These are phyloP conservation scores for Cytospora mali DNA, from an alignment of 2,329 filamentous ascomycete genomes.

Conservation along the genomic window DNA sequence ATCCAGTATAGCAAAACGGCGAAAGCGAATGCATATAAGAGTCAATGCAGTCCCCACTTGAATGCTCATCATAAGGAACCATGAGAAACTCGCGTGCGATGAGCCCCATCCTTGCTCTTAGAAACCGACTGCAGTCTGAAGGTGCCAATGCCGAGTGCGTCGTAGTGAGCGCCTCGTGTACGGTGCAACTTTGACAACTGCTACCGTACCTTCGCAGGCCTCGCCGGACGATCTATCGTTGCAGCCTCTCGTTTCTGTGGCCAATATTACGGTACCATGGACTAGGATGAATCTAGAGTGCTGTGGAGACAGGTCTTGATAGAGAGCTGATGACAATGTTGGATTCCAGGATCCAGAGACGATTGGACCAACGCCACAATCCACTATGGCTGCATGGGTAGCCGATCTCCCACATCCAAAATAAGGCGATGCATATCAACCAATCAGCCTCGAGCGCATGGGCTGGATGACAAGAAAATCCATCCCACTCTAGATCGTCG, in stretches of 20 bases:
- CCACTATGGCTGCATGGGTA: not conserved
- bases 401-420: conserved; percentile 20
- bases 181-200: not conserved
- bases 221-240: conserved; percentile 8
- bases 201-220: not conserved
- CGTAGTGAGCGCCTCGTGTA: not conserved
- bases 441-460: conserved; percentile 20
- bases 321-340: not conserved
- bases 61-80: conserved; percentile 2
- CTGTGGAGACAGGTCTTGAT: conserved; percentile 15
- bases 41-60: conserved; percentile 12
- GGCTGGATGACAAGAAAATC: conserved; percentile 3
- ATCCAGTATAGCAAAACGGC: not conserved
- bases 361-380: conserved; percentile 23
- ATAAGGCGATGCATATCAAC: conserved; percentile 24
- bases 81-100: conserved; percentile 6
- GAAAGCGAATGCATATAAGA: not conserved
- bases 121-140: not conserved
- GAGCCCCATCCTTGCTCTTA: not conserved
- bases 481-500: conserved; percentile 23
- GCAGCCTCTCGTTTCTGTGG: not conserved
- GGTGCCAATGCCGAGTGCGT: not conserved
- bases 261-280: conserved; percentile 15
- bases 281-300: conserved; percentile 15
- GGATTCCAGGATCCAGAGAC: conserved; percentile 9